A percentile compares a stretch with the other conserved stretches of the same genome.
Evolutionary conservation across 257 asterid species (phyloP).

Genomic region (Scutellaria minor): DNA sequence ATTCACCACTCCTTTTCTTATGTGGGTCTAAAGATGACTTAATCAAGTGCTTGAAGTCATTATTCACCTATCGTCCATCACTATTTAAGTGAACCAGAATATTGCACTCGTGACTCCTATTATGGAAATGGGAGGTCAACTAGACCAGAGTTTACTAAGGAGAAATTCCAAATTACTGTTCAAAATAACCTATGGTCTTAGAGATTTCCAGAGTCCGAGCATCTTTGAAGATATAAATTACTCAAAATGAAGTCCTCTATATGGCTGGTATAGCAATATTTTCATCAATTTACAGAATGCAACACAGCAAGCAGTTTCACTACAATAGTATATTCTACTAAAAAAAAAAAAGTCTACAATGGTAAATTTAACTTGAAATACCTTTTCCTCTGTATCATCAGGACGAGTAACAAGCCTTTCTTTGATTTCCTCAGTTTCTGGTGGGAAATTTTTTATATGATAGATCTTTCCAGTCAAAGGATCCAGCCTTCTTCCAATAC

Average conservation of each 20-base stretch:
- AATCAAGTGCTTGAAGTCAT: not conserved
- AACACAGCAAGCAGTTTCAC: not conserved
- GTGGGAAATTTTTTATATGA: slow-evolving; percentile 71
- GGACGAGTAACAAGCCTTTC: slow-evolving; percentile 80
- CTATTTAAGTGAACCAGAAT: not conserved
- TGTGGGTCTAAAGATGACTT: not conserved
- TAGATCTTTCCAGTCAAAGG: slow-evolving; percentile 82
- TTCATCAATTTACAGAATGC: slow-evolving; percentile 11
- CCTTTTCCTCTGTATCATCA: slow-evolving; percentile 94
- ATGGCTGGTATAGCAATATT: slow-evolving; percentile 7
- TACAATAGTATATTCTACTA: not conserved
- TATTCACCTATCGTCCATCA: not conserved
- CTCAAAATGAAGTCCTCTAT: not conserved
- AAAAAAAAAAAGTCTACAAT: slow-evolving; percentile 4
- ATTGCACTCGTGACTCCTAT: not conserved
- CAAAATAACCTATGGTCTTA: not conserved
- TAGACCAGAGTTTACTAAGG: not conserved
- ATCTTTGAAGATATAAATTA: not conserved
- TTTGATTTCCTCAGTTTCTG: slow-evolving; percentile 80
- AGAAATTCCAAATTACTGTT: slow-evolving; percentile 15
- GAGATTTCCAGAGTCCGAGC: slow-evolving; percentile 8
- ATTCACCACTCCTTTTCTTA: not conserved
- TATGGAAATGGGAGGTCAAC: slow-evolving; percentile 16
- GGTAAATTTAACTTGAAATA: slow-evolving; percentile 33
- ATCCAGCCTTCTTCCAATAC: slow-evolving; percentile 92